These are phyloP conservation scores for Diaporthe sp. DNA, from an alignment of 2,329 filamentous ascomycete genomes.

Conservation along the genomic window DNA sequence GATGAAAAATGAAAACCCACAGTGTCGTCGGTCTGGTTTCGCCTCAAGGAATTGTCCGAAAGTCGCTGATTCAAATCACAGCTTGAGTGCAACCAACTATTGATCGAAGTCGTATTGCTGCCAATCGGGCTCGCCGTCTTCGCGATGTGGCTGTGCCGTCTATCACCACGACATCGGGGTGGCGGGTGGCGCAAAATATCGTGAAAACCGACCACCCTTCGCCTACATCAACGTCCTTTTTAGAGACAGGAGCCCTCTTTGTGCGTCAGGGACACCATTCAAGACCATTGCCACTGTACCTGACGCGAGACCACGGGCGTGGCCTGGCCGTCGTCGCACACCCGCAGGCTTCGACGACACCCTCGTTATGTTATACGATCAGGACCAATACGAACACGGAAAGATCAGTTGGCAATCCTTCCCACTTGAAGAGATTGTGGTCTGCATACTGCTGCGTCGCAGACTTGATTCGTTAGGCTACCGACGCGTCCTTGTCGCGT, in stretches of 20 bases:
- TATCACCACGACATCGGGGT: background rate
- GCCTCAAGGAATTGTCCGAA: background rate
- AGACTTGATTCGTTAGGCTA: background rate
- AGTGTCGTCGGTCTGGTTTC: too few relatives aligned
- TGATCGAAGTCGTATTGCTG: background rate
- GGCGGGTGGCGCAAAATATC: constrained; percentile 8
- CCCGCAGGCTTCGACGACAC: background rate
- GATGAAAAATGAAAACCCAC: too few relatives aligned
- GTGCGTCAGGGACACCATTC: background rate
- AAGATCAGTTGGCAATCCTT: background rate
- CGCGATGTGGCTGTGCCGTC: background rate
- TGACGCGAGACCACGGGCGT: background rate
- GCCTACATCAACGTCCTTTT: background rate
- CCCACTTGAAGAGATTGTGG: background rate
- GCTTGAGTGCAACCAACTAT: background rate
- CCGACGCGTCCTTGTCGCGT: background rate
- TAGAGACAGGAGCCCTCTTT: background rate
- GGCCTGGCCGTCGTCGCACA: background rate
- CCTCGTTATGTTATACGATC: background rate
- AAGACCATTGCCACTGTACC: background rate
- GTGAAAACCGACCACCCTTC: background rate
- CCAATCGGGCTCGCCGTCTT: constrained; percentile 15
- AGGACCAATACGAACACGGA: background rate
- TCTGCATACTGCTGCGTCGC: too few relatives aligned
- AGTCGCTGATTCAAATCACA: too few relatives aligned